phyloP scores from a whole-genome alignment of 768 basidiomycete species.

The Lactarius deliciosus region DNA sequence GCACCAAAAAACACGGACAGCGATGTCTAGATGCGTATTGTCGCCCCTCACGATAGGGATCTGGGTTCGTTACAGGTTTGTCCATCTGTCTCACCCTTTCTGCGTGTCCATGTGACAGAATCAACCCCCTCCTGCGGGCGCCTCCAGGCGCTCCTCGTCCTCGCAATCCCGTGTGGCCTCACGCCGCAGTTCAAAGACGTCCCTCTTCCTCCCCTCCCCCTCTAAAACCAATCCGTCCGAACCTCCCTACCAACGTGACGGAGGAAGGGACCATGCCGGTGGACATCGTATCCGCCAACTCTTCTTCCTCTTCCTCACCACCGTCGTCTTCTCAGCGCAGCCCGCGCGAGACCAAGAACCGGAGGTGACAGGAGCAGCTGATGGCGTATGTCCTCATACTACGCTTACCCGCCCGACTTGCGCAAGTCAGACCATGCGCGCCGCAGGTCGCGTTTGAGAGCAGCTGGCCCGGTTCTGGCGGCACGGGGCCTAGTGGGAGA shows the following conservation, averaged over 20 bases:
- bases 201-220: constrained; percentile 14
- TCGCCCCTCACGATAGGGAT: no score
- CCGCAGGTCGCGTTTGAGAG: no score
- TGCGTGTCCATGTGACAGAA: constrained; percentile 12
- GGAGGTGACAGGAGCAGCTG: neutral
- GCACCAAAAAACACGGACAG: neutral
- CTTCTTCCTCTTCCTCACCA: neutral
- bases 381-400: neutral
- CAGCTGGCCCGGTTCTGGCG: no score
- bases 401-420: neutral
- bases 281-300: constrained; percentile 11
- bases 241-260: neutral
- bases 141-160: constrained; percentile 3
- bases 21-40: neutral
- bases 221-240: neutral
- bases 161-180: neutral
- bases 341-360: neutral
- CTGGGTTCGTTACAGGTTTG: no score
- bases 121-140: neutral
- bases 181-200: neutral
- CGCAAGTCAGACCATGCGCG: constrained; percentile 12
- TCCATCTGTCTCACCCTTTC: no score
- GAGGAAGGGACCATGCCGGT: neutral
- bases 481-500: no score
- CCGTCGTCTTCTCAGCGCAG: constrained; percentile 1